Percentiles rank a stretch among this genome's conserved stretches.
phyloP scores from a whole-genome alignment of 768 basidiomycete species.

The Suillus placidus region DNA sequence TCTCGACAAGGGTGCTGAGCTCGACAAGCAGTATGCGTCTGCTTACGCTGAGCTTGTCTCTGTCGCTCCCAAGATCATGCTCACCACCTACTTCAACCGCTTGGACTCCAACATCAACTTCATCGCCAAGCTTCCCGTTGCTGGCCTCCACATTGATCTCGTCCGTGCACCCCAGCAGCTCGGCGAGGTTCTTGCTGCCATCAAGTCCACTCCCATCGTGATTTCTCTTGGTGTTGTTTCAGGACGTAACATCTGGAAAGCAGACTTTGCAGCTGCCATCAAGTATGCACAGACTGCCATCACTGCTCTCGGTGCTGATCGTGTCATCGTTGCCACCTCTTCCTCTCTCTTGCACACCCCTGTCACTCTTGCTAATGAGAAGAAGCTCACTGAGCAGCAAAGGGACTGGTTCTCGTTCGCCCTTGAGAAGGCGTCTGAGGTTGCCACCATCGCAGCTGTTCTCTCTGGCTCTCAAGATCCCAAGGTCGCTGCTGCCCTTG shows the following conservation, averaged over 20 bases:
- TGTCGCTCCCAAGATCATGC: slow-evolving; percentile 87
- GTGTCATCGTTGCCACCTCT: slow-evolving; percentile 93
- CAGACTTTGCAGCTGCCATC: slow-evolving; percentile 83
- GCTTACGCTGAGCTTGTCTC: slow-evolving; percentile 82
- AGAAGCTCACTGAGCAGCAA: slow-evolving; percentile 83
- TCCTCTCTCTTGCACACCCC: slow-evolving; percentile 99
- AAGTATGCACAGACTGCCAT: slow-evolving; percentile 84
- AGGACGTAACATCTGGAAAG: slow-evolving; percentile 99
- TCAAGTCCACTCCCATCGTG: slow-evolving; percentile 79
- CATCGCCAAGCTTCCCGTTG: slow-evolving; percentile 88
- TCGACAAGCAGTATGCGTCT: slow-evolving; percentile 77
- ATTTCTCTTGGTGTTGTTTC: slow-evolving; percentile 96
- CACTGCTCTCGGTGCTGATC: slow-evolving; percentile 78
- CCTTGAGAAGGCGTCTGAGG: slow-evolving; percentile 92
- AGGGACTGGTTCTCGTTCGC: slow-evolving; percentile 99
- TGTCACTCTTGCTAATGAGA: slow-evolving; percentile 92
- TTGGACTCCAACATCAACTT: slow-evolving; percentile 90
- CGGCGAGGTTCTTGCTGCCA: slow-evolving; percentile 73
- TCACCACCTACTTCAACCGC: slow-evolving; percentile 97
- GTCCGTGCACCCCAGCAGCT: slow-evolving; percentile 93
- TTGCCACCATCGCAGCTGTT: slow-evolving; percentile 81
- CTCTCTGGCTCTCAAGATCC: slow-evolving; percentile 85
- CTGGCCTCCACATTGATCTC: slow-evolving; percentile 95
- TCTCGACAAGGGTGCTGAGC: slow-evolving; percentile 76
- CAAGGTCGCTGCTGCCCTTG: slow-evolving; percentile 69